Percentiles rank a stretch among this genome's conserved stretches.
Conservation (phyloP, 2,329 filamentous ascomycete species). For the Colletotrichum nymphaeae region DNA sequence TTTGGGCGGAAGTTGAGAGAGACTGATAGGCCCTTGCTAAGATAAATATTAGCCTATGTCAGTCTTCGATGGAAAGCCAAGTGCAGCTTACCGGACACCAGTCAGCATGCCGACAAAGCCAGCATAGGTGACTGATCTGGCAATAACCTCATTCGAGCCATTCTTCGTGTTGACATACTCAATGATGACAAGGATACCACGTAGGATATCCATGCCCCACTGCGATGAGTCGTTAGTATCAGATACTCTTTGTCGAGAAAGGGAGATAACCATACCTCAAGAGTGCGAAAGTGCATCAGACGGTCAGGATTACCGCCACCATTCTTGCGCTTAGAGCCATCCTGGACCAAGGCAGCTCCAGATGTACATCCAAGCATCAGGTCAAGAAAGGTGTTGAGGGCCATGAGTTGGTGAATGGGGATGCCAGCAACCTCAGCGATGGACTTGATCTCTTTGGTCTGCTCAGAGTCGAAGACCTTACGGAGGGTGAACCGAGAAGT, state of each 20-base stretch:
- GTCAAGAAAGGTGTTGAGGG: constrained; percentile 70
- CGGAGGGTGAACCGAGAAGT: constrained; percentile 59
- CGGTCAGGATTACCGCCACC: constrained; percentile 21
- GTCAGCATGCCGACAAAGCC: constrained; percentile 64
- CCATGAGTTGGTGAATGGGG: constrained; percentile 66
- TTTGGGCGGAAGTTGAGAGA: constrained; percentile 63
- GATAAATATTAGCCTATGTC: not conserved
- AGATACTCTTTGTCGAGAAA: not conserved
- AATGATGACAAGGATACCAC: constrained; percentile 62
- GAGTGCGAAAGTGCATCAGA: constrained; percentile 63
- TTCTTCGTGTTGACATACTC: constrained; percentile 54
- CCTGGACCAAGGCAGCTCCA: constrained; percentile 43
- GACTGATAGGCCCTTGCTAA: constrained; percentile 54
- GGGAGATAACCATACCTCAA: constrained; percentile 48
- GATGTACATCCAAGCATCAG: constrained; percentile 72
- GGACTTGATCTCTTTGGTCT: constrained; percentile 67
- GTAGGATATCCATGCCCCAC: constrained; percentile 64
- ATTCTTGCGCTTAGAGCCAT: no score
- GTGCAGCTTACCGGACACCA: constrained; percentile 54
- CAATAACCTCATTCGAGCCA: constrained; percentile 51
- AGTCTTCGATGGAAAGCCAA: not conserved
- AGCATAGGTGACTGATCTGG: constrained; percentile 60
- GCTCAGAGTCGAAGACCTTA: constrained; percentile 61
- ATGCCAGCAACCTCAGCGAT: constrained; percentile 62
- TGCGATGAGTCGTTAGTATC: not conserved